Evolutionary conservation across 2,329 filamentous ascomycete species (phyloP), one percentile per base, ranked within the genome.

Genomic region (Aspergillus arachidicola): DNA sequence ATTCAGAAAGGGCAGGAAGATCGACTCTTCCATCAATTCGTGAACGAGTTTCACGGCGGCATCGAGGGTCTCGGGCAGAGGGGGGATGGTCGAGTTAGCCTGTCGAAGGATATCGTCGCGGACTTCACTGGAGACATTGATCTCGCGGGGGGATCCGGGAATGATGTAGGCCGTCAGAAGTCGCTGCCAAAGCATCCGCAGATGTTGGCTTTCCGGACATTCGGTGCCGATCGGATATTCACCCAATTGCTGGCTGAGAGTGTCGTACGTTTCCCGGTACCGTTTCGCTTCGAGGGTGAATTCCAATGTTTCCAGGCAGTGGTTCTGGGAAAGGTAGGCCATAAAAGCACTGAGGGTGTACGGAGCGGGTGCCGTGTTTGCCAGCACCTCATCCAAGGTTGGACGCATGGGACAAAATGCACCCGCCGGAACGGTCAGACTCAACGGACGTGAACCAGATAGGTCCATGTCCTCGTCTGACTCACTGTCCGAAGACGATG

Each of bases 11-110:
- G 94, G 94, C 0, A 97, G 89, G 58, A 98, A 84, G 0, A 98
- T 92, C 4, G 94, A 97, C 76, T 98, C 95, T 72, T 97, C 96
- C 94, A 99, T 98, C 61, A 99, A 83, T 70, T 98, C 95, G 76
- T 94, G 94, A 46, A 97, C 92, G 65, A 97, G 96, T 65, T 87
- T 86, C 28, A 96, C 91, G 23, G 95, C 93, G 57, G 91, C 86
- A 64, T 96, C 91, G 19, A 99, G 83, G 60, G 89, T 87, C 46
- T 89, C 87, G 1, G 95, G 94, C 6, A 90, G 90, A 7, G 94
- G 93, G 0, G 88, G 83, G 6, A 83, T 81, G 1, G 81, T 78
- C 16, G 85, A 79, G 64, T 82, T 83, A 9, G 87, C 85, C 46
- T 91, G 83, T 48, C 83, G 83, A 38, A 98, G 83, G 26, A 99